These are phyloP conservation scores for Euryodendron excelsum DNA, from an alignment of 148 eudicot species.

Conservation along the genomic window DNA sequence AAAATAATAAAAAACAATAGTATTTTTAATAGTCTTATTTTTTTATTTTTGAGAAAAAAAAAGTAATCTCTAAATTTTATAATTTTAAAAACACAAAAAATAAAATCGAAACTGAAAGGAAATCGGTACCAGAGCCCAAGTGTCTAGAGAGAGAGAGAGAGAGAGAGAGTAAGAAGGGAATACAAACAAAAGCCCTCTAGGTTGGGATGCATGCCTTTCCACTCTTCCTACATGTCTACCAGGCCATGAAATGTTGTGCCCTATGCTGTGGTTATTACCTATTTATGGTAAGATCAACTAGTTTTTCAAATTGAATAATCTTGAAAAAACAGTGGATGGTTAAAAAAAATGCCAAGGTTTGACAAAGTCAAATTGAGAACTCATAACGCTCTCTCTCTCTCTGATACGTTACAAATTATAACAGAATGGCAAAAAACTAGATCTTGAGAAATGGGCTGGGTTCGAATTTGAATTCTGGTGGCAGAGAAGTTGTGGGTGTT, in stretches of 20 bases:
- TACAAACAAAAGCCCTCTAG: slow-evolving; percentile 23
- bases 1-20: too few species aligned
- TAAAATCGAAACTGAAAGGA: too few species aligned
- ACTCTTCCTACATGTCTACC: slow-evolving; percentile 18
- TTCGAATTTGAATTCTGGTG: slow-evolving; percentile 26
- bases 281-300: neutral
- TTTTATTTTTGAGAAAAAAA: too few species aligned
- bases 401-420: neutral
- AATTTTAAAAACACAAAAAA: too few species aligned
- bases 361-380: slow-evolving; percentile 22
- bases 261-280: neutral
- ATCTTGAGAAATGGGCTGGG: slow-evolving; percentile 38
- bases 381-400: neutral
- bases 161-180: slow-evolving; percentile 1
- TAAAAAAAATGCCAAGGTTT: slow-evolving; percentile 24
- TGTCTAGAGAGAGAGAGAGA: slow-evolving; percentile 5
- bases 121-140: too few species aligned
- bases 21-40: too few species aligned
- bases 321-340: neutral
- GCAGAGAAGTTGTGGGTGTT: slow-evolving; percentile 33
- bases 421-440: slow-evolving; percentile 21
- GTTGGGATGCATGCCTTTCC: slow-evolving; percentile 10
- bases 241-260: slow-evolving; percentile 1
- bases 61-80: too few species aligned
- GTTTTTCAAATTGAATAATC: neutral